These are phyloP conservation scores for Heliamphora pulchella DNA, from an alignment of 179 eudicot genomes.

Conservation along the genomic window DNA sequence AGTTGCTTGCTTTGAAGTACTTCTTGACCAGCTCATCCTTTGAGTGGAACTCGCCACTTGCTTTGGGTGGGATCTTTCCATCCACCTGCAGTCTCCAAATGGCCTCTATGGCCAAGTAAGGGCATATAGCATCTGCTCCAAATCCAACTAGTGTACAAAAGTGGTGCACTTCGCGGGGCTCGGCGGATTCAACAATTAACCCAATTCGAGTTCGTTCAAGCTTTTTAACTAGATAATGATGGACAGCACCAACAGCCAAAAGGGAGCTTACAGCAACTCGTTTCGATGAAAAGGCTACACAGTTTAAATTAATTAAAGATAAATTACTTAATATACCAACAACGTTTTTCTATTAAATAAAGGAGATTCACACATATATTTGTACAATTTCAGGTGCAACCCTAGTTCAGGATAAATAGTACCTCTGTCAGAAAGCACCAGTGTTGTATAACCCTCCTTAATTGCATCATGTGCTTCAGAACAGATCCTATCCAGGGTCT, in stretches of 20 bases:
- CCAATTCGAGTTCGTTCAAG: slow-evolving; percentile 89
- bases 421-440: slow-evolving; percentile 98
- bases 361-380: neutral
- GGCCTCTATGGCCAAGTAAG: slow-evolving; percentile 90
- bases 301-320: neutral
- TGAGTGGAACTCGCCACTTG: slow-evolving; percentile 69
- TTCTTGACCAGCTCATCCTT: slow-evolving; percentile 78
- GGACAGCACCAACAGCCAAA: slow-evolving; percentile 98
- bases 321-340: neutral
- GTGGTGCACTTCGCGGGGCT: slow-evolving; percentile 99
- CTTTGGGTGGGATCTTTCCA: slow-evolving; percentile 85
- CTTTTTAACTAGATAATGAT: slow-evolving; percentile 84
- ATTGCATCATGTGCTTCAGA: slow-evolving; percentile 79
- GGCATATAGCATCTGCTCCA: slow-evolving; percentile 98
- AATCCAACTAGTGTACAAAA: slow-evolving; percentile 94
- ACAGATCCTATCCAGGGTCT: slow-evolving; percentile 90
- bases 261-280: slow-evolving; percentile 92
- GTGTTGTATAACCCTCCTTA: slow-evolving; percentile 66
- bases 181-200: slow-evolving; percentile 88
- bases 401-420: slow-evolving; percentile 15
- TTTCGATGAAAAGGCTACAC: slow-evolving; percentile 67
- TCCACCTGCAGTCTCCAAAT: slow-evolving; percentile 93
- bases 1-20: slow-evolving; percentile 81
- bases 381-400: neutral
- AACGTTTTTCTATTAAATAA: neutral